These are phyloP conservation scores for Verticillium longisporum DNA, from an alignment of 2,329 filamentous ascomycete species.

Conservation along the genomic window DNA sequence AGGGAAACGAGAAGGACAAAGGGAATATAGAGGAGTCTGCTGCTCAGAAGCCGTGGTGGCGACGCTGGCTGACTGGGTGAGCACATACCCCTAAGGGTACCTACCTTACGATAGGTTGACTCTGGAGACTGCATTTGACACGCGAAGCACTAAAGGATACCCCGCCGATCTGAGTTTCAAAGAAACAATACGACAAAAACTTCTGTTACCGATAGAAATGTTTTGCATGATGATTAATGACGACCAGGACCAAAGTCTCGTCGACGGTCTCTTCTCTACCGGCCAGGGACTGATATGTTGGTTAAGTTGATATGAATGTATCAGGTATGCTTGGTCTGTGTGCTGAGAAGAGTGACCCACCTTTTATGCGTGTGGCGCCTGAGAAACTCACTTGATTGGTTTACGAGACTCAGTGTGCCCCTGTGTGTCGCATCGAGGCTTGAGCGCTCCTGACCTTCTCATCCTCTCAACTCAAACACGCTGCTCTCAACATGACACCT, in stretches of 20 bases:
- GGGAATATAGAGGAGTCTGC: conserved; percentile 16
- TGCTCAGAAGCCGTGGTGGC: conserved; percentile 8
- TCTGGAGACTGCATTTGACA: neutral
- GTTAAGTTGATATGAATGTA: too few species aligned
- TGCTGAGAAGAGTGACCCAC: too few species aligned
- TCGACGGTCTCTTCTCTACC: too few species aligned
- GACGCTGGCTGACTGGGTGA: conserved; percentile 6
- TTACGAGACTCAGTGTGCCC: neutral
- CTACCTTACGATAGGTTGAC: neutral
- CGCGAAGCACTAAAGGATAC: neutral
- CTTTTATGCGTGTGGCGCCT: neutral
- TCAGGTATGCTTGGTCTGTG: too few species aligned
- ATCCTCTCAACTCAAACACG: neutral
- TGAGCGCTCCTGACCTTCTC: neutral
- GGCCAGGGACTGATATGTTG: too few species aligned
- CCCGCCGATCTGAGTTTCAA: neutral
- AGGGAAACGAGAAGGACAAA: conserved; percentile 15
- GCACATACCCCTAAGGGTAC: neutral
- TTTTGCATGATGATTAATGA: too few species aligned
- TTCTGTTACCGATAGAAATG: too few species aligned
- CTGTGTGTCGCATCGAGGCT: neutral
- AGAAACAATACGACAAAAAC: neutral
- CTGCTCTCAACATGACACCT: neutral
- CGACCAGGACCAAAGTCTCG: too few species aligned
- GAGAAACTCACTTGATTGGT: neutral